These are phyloP conservation scores for Populus hybrid DNA, from an alignment of 441 rosid species.

Conservation along the genomic window DNA sequence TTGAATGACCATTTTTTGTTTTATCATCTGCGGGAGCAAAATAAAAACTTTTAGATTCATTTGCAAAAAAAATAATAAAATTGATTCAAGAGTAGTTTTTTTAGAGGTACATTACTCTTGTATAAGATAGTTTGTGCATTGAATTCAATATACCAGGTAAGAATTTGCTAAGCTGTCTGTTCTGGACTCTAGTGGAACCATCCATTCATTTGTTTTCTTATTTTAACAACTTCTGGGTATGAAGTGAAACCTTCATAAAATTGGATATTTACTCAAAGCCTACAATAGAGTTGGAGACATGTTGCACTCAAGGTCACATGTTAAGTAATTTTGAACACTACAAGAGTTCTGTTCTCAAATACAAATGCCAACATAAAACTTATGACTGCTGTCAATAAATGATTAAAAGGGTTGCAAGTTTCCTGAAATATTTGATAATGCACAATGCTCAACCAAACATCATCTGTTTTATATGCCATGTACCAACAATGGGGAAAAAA, in stretches of 20 bases:
- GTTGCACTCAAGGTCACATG: neutral
- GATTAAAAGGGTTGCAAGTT: neutral
- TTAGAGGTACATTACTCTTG: too few species aligned
- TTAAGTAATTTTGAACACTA: neutral
- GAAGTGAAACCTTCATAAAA: neutral
- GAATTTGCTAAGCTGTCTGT: neutral
- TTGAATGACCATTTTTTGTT: neutral
- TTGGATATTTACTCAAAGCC: neutral
- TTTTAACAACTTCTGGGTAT: neutral
- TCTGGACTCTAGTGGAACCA: neutral
- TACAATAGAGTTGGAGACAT: neutral
- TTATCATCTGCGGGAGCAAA: neutral
- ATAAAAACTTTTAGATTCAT: neutral
- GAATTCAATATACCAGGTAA: neutral
- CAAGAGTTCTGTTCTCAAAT: neutral
- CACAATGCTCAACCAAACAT: neutral
- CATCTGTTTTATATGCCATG: neutral
- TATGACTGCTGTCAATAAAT: neutral
- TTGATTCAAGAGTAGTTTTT: too few species aligned
- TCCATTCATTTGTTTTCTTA: neutral
- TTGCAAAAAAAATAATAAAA: neutral
- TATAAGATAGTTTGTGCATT: neutral
- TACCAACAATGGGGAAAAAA: neutral
- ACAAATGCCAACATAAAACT: neutral
- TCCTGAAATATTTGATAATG: neutral